Evolutionary conservation across 2,329 filamentous ascomycete genomes (phyloP).

Genomic region (Penicillium concentricum): DNA sequence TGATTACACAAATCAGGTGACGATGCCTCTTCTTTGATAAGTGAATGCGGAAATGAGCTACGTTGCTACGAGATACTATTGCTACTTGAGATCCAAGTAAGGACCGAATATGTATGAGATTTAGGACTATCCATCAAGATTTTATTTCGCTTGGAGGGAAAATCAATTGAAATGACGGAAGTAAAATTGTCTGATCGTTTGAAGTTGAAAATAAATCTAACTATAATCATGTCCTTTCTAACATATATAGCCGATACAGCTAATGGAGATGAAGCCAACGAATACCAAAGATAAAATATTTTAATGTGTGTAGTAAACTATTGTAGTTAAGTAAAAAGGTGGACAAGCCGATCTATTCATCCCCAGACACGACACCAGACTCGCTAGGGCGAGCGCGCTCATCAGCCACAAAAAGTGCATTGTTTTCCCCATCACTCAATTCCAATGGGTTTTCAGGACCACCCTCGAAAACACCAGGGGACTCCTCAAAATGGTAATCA

Average conservation of each 20-base stretch:
- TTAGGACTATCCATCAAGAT: background rate
- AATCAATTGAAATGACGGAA: too few relatives aligned
- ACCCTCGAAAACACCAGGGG: background rate
- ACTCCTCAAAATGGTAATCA: background rate
- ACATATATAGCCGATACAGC: background rate
- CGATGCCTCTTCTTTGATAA: slow-evolving; percentile 10
- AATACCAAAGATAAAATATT: background rate
- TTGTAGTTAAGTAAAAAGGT: background rate
- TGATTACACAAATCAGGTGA: slow-evolving; percentile 26
- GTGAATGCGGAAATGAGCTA: background rate
- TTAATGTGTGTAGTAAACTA: background rate
- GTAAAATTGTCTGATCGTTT: too few relatives aligned
- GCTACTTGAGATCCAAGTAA: background rate
- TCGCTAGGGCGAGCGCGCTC: background rate
- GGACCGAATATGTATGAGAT: background rate
- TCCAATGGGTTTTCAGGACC: background rate
- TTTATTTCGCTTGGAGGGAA: too few relatives aligned
- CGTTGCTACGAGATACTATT: background rate
- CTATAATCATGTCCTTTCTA: too few relatives aligned
- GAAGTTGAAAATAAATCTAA: too few relatives aligned
- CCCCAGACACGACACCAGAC: background rate
- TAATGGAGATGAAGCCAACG: background rate
- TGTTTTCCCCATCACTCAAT: background rate
- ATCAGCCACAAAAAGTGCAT: background rate
- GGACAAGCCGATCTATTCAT: background rate